Base-by-base conservation (phyloP, 257 asterid genomes). In the Verbena officinalis region DNA sequence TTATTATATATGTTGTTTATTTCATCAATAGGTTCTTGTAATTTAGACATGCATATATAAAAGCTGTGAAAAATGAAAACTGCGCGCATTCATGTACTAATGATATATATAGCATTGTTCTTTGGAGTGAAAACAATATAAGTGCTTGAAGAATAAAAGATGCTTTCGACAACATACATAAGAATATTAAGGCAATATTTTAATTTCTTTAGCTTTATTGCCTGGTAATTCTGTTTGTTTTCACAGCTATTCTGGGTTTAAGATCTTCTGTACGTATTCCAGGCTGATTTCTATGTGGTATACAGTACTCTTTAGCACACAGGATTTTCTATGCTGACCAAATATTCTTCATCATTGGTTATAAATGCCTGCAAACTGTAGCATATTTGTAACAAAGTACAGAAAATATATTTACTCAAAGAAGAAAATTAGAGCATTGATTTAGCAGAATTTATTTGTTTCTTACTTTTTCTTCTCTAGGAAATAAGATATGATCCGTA, bases 81-180 rank as follows among this genome's bases (percentile, higher is more conserved):
- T n/a, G n/a, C n/a, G n/a, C n/a, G n/a, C n/a, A 57, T 21, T 62
- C 60, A 56, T 19, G 72, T 38, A 59, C 21, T 22, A 21, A 12
- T 44, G 49, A 34, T 45, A 67, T 67, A 12, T 22, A 44, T 33
- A 14, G 54, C 44, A 55, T 21, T 63, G 39, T 54, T 55, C 40
- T 45, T 46, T 49, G 36, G 33, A 53, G 40, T 27, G 42, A 71
- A 46, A 8, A 55, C 12, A 45, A 34, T 8, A 34, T 6, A 55
- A 22, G 56, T 20, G 75, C 8, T 48, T 63, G 61, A 55, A 60
- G 78, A 67, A 66, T 65, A 50, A 59, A 12, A 52, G 2, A 65
- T 52, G 17, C 51, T 36, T 67, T 59, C 10, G 22, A 42, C 59
- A 31, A 59, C 52, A 51, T 13, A 59, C 52, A 51, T 13, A 14